Evolutionary conservation across 2,329 filamentous ascomycete genomes (phyloP), one percentile per base, ranked within the genome.

Genomic region (Sclerotinia borealis): DNA sequence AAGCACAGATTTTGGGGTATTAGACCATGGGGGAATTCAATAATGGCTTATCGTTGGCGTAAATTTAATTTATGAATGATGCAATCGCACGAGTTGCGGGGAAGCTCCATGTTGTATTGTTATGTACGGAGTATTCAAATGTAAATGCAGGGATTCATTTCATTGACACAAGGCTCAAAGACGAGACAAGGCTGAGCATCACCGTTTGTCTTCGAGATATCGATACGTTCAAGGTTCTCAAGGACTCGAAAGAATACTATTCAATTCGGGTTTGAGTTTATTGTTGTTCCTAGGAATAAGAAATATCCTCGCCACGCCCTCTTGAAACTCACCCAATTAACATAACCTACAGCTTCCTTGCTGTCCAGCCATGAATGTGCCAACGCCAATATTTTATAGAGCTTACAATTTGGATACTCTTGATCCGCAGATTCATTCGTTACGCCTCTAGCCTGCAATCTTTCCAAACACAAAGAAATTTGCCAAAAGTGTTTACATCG

Each of bases 141-240:
- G 41, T 9, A 43, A 49, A 31, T 49, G 43, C 62, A 61, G 62
- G 56, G 62, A 13, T 45, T 56, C 41, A 75, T 68, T 45, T 56
- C 41, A 75, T 68, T 4, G 22, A 8, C 15, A 55, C 59, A 55
- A 61, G 59, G 49, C 59, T 61, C 49, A 56, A 25, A 34, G 13
- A 34, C 49, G 45, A 61, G 59, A 34, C 49, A 55, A 61, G 59
- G 59, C 59, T 56, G 39, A 36, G 37, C 11, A 37, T 29, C n/a
- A 36, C 34, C 52, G 34, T 34, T 27, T 22, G 34, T 41, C n/a
- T 60, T 31, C 19, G 2, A 52, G 25, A 36, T 29, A 61, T n/a
- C n/a, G n/a, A n/a, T n/a, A n/a, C n/a, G n/a, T n/a, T n/a, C n/a
- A n/a, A n/a, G n/a, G n/a, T n/a, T n/a, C 10, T 34, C n/a, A 45